Base-by-base conservation (phyloP, 2,329 filamentous ascomycete genomes). In the Sporothrix inflata region DNA sequence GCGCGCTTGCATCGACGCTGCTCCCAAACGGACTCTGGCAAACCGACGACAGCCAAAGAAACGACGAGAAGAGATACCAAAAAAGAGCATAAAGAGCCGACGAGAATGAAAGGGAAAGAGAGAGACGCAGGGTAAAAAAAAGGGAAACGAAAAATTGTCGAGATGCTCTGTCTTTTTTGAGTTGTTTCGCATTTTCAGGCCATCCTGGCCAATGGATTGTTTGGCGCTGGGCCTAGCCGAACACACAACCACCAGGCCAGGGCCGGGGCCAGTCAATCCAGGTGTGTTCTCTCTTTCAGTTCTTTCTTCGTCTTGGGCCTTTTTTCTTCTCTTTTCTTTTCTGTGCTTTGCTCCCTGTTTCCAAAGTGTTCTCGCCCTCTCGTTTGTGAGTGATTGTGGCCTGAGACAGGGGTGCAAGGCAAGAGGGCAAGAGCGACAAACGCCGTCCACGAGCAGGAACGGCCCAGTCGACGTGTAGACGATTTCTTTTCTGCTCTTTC, bases 181-280 rank as follows among this genome's bases (percentile, higher is more conserved):
- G 21, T 30, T 70, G 73, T 75, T 74, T 75, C 74, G 74, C 72
- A 74, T 70, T 69, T 68, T 24, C 63, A 71, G 60, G 61, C 61
- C 1, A 34, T 30, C 71, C 47, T 74, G 51, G 71, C 74, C 74
- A 74, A 75, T 75, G 49, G 61, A 63, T 74, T 63, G n/a, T 67
- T 74, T 73, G 72, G 63, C 74, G 73, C 74, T 72, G 68, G 57
- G 30, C 60, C 16, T 16, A 51, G n/a, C 49, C 71, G 49, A 68
- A 73, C 71, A 60, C 24, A 24, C 55, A 12, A n/a, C 40, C 40
- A 47, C 19, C 49, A 45, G 70, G 61, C 51, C 70, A 34, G 61
- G 55, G 47, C 63, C 42, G 30, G 38, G 63, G 70, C 70, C 61
- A 49, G 24, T 11, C 11, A 24, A 12, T 21, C 16, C 30, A 47